Conservation (phyloP, 2,329 filamentous ascomycete species). For the Setomelanomma holmii region DNA sequence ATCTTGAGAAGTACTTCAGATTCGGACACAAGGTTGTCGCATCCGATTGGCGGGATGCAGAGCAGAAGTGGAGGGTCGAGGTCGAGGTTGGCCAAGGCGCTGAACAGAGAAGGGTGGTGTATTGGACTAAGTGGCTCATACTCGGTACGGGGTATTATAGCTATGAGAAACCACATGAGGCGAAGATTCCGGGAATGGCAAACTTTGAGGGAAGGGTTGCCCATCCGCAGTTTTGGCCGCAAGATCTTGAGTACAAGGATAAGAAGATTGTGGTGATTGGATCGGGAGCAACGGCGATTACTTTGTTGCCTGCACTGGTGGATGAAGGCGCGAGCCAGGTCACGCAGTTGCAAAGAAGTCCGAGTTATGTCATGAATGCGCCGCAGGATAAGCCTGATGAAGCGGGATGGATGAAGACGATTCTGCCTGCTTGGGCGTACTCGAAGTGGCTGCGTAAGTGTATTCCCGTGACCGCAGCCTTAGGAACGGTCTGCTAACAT, state of each 20-base stretch:
- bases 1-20: conserved; percentile 56
- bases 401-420: conserved; percentile 43
- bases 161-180: conserved; percentile 68
- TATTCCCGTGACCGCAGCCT: neutral
- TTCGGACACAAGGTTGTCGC: conserved; percentile 52
- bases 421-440: conserved; percentile 59
- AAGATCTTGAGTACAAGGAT: conserved; percentile 68
- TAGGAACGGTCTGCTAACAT: neutral
- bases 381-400: conserved; percentile 50
- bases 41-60: conserved; percentile 55
- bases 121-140: conserved; percentile 59
- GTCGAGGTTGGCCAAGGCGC: conserved; percentile 20
- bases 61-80: conserved; percentile 56
- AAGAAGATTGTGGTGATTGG: conserved; percentile 78
- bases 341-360: conserved; percentile 83
- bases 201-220: conserved; percentile 69
- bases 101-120: conserved; percentile 44
- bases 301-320: conserved; percentile 74
- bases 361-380: conserved; percentile 66
- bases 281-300: conserved; percentile 80
- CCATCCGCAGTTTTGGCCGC: conserved; percentile 80
- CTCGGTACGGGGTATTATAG: conserved; percentile 76
- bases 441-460: conserved; percentile 54
- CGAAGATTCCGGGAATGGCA: conserved; percentile 70
- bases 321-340: conserved; percentile 68